These are phyloP conservation scores for Petunia axillaris DNA, from an alignment of 257 asterid species.

Conservation along the genomic window DNA sequence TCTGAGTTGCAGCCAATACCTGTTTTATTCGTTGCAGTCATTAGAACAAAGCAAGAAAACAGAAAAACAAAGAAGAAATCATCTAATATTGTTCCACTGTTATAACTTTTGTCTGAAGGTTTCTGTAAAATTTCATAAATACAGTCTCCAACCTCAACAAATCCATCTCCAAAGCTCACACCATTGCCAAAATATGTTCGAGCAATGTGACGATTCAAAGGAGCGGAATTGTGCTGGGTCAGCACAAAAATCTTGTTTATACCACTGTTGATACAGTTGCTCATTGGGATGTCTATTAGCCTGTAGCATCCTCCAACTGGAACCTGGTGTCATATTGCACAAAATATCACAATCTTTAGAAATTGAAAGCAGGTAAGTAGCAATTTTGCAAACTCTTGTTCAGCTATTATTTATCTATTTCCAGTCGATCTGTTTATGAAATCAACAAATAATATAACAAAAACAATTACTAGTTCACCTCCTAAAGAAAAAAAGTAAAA, in stretches of 20 bases:
- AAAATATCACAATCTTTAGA: constrained; percentile 22
- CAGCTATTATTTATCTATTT: background rate
- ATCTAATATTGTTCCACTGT: background rate
- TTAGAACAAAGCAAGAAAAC: background rate
- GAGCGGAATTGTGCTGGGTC: constrained; percentile 90
- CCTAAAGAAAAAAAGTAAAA: background rate
- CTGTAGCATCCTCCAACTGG: constrained; percentile 96
- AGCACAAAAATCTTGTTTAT: constrained; percentile 92
- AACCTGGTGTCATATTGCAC: constrained; percentile 54
- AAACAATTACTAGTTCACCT: background rate
- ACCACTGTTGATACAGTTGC: constrained; percentile 96
- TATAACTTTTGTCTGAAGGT: background rate
- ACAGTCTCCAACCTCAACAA: constrained; percentile 67
- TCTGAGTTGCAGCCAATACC: constrained; percentile 98
- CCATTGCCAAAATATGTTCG: constrained; percentile 94
- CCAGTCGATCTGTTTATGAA: background rate
- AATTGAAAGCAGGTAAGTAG: background rate
- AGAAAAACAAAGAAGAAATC: background rate
- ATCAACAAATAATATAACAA: background rate
- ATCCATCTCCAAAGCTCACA: constrained; percentile 86
- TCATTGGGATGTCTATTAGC: constrained; percentile 93
- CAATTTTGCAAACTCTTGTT: constrained; percentile 8
- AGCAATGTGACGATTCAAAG: constrained; percentile 91
- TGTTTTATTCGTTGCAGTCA: constrained; percentile 26
- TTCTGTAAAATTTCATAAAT: background rate